Conservation (phyloP, 2,329 filamentous ascomycete species). For the Pezicula rhizophila region DNA sequence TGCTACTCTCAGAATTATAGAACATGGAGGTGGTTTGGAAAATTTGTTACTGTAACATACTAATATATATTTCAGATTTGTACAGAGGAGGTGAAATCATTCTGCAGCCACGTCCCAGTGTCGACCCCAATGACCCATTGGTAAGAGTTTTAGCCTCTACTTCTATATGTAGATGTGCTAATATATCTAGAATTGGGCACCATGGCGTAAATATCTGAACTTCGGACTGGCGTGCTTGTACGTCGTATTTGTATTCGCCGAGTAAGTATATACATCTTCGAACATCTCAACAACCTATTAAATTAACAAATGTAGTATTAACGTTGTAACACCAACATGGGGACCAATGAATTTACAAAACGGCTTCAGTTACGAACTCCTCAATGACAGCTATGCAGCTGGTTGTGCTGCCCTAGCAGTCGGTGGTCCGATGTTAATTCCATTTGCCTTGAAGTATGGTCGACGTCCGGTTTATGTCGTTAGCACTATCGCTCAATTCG, state of each 20-base stretch:
- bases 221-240: constrained; percentile 36
- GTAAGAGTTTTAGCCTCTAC: no score
- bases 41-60: no score
- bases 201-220: constrained; percentile 34
- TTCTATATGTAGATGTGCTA: no score
- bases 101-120: constrained; percentile 7
- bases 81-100: constrained; percentile 1
- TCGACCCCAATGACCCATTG: constrained; percentile 13
- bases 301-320: constrained; percentile 3
- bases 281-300: no score
- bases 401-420: constrained; percentile 35
- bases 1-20: no score
- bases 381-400: constrained; percentile 41
- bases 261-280: constrained; percentile 3
- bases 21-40: no score
- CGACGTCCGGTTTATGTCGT: constrained; percentile 39
- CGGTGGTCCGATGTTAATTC: constrained; percentile 36
- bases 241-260: constrained; percentile 33
- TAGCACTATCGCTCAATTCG: constrained; percentile 33
- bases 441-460: constrained; percentile 40
- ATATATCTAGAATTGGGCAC: constrained; percentile 33
- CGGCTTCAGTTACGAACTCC: constrained; percentile 31
- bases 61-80: no score
- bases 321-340: constrained; percentile 30
- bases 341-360: constrained; percentile 35